Evolutionary conservation across 2,329 filamentous ascomycete genomes (phyloP).

Genomic region (Aureobasidium uvarum): DNA sequence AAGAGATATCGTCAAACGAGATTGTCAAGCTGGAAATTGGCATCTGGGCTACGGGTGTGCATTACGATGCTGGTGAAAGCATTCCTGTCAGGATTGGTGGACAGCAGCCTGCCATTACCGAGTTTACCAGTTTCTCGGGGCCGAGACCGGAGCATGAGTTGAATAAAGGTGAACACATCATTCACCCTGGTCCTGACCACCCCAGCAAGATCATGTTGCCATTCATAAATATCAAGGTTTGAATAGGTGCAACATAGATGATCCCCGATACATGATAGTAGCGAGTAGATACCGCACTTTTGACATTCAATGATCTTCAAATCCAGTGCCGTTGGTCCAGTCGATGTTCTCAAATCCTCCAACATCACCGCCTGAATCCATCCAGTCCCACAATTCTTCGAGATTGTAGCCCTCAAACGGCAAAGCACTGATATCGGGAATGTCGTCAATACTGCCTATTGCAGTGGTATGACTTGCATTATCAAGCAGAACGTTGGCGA

Average conservation of each 20-base stretch:
- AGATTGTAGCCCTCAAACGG: slow-evolving; percentile 24
- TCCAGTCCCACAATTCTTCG: slow-evolving; percentile 24
- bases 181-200: slow-evolving; percentile 18
- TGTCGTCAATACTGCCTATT: not conserved
- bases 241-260: not conserved
- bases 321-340: slow-evolving; percentile 5
- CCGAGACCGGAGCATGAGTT: not conserved
- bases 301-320: slow-evolving; percentile 3
- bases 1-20: slow-evolving; percentile 42
- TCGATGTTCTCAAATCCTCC: not conserved
- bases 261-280: not conserved
- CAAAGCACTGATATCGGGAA: not conserved
- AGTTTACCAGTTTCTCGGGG: not conserved
- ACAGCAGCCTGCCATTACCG: slow-evolving; percentile 17
- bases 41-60: slow-evolving; percentile 48
- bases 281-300: not conserved
- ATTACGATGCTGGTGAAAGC: slow-evolving; percentile 45
- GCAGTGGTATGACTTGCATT: not conserved
- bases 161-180: slow-evolving; percentile 21
- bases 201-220: slow-evolving; percentile 24
- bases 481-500: slow-evolving; percentile 10
- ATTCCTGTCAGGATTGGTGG: slow-evolving; percentile 17
- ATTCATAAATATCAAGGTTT: not conserved
- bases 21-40: slow-evolving; percentile 50
- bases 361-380: slow-evolving; percentile 16